phyloP scores from a whole-genome alignment of 345 rosid genomes.

The Populus alba region DNA sequence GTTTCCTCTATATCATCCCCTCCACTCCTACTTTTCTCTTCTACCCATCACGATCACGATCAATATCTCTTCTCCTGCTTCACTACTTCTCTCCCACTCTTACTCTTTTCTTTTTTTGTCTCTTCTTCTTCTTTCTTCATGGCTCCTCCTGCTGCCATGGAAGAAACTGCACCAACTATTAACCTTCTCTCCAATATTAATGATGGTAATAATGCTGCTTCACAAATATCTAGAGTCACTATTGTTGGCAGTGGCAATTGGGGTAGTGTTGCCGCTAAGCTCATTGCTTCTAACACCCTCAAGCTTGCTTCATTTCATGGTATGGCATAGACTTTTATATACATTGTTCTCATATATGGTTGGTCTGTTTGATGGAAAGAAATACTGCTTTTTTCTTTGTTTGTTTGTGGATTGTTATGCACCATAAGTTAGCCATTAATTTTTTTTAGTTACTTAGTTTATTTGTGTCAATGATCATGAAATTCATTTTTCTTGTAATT shows the following conservation, averaged over 20 bases:
- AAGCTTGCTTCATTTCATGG: conserved; percentile 76
- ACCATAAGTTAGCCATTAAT: background rate
- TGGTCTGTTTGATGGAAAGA: background rate
- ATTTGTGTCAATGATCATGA: background rate
- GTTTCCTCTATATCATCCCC: conserved; percentile 20
- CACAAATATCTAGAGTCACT: conserved; percentile 56
- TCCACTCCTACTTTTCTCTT: conserved; percentile 1
- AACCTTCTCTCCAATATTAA: background rate
- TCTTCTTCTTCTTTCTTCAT: conserved; percentile 3
- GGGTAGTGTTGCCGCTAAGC: conserved; percentile 98
- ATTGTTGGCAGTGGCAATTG: conserved; percentile 95
- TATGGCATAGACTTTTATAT: conserved; percentile 4
- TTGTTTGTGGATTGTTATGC: background rate
- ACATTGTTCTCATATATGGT: background rate
- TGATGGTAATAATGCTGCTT: background rate
- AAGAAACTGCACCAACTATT: conserved; percentile 3
- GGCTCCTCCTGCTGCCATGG: conserved; percentile 20
- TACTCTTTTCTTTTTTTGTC: background rate
- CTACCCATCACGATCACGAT: background rate
- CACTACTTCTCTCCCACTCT: conserved; percentile 16
- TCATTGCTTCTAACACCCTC: conserved; percentile 85
- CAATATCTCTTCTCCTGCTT: background rate
- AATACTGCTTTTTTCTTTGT: background rate
- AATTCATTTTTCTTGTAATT: background rate
- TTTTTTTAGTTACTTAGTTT: background rate